phyloP scores from a whole-genome alignment of 495 filamentous ascomycete species.

The Margaritispora aquatica region DNA sequence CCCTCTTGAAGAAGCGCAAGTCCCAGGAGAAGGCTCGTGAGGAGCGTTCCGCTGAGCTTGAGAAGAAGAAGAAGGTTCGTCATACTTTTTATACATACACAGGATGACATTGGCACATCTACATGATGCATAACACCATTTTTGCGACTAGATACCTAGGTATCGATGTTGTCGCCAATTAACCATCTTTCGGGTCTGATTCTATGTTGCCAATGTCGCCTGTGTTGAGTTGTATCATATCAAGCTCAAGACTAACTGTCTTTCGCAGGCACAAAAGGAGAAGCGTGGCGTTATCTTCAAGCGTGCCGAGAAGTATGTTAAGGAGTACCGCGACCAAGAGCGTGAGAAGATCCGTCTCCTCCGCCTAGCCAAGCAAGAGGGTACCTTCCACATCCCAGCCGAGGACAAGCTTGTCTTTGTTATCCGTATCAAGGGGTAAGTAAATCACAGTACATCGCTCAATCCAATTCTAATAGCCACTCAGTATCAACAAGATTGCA shows the following conservation, averaged over 20 bases:
- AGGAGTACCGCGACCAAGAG: constrained; percentile 97
- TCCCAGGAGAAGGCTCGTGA: constrained; percentile 96
- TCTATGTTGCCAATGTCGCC: constrained; percentile 15
- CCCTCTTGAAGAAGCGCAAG: constrained; percentile 99
- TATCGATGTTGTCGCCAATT: constrained; percentile 93
- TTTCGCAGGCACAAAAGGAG: constrained; percentile 79
- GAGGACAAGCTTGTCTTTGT: constrained; percentile 98
- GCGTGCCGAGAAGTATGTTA: constrained; percentile 98
- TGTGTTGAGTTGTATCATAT: constrained; percentile 12
- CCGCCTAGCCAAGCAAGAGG: constrained; percentile 84
- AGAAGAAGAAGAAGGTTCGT: constrained; percentile 88
- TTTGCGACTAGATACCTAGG: constrained; percentile 73
- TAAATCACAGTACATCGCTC: too few relatives aligned
- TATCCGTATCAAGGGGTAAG: constrained; percentile 99
- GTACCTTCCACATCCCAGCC: constrained; percentile 86
- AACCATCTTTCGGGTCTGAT: constrained; percentile 99
- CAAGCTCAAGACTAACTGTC: constrained; percentile 12
- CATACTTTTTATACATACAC: constrained; percentile 25
- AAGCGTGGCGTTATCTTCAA: constrained; percentile 98
- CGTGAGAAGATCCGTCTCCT: constrained; percentile 94
- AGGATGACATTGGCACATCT: constrained; percentile 33
- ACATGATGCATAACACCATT: constrained; percentile 68
- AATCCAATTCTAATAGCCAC: too few relatives aligned
- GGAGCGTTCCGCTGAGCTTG: constrained; percentile 68
- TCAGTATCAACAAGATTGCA: constrained; percentile 99